phyloP scores from a whole-genome alignment of 805 yeast species.

The Starmerella vaccinii region DNA sequence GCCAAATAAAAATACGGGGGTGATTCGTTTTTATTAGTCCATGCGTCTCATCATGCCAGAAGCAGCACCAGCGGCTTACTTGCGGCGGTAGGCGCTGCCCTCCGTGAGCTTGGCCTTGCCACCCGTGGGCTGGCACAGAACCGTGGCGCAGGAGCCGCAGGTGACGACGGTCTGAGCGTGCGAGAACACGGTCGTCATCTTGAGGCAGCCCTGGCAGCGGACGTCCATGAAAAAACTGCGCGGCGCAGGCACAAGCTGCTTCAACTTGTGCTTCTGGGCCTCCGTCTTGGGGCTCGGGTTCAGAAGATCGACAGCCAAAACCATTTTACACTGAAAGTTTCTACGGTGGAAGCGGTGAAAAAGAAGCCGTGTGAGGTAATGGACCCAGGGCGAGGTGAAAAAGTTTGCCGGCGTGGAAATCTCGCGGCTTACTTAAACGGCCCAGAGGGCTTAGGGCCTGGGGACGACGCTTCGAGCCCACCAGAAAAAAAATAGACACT shows the following conservation, averaged over 20 bases:
- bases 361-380: slow-evolving; percentile 14
- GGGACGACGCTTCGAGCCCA: neutral
- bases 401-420: slow-evolving; percentile 14
- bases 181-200: slow-evolving; percentile 98
- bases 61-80: slow-evolving; percentile 42
- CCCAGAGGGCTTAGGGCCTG: slow-evolving; percentile 7
- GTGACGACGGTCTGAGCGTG: slow-evolving; percentile 99
- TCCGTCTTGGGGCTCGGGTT: slow-evolving; percentile 97
- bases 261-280: slow-evolving; percentile 93
- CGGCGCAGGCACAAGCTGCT: slow-evolving; percentile 94
- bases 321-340: slow-evolving; percentile 37
- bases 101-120: slow-evolving; percentile 99
- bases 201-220: slow-evolving; percentile 98
- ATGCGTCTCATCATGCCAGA: slow-evolving; percentile 1
- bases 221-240: slow-evolving; percentile 99
- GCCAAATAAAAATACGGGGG: slow-evolving; percentile 9
- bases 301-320: slow-evolving; percentile 97
- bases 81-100: slow-evolving; percentile 99
- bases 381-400: slow-evolving; percentile 9
- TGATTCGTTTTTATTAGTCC: slow-evolving; percentile 8
- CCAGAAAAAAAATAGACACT: no score
- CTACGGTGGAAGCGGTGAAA: slow-evolving; percentile 12
- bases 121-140: slow-evolving; percentile 98
- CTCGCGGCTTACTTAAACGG: neutral
- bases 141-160: slow-evolving; percentile 97